Base-by-base conservation (phyloP, 148 eudicot genomes). In the Rhododendron williamsianum region DNA sequence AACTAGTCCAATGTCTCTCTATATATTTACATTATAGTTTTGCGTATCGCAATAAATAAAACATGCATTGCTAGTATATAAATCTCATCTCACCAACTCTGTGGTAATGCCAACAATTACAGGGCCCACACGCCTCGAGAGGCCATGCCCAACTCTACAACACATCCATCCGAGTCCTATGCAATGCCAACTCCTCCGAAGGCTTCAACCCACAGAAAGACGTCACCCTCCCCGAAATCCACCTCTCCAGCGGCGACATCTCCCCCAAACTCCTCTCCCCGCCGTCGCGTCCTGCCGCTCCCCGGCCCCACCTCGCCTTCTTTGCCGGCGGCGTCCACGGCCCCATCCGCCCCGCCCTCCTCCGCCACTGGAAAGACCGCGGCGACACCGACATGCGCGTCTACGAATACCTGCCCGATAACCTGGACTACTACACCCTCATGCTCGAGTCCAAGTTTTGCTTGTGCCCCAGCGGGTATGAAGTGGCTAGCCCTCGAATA, bases 141-240 rank as follows among this genome's bases (percentile, higher is more conserved):
- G 98, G 96, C 21, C 88, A 92, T 85, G 43, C 89, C 38, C 72
- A 87, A 72, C 92, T 97, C 33, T 93, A 91, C 92, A 97, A 93
- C 89, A 93, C 87, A 45, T 92, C 99, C 36, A 95, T 97, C 82
- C 87, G 99, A 56, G 98, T 92, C 15, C 78, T 97, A 2, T 97
- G 99, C 94, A 97, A 97, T 85, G 99, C 98, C 80, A 97, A 97
- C 86, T 91, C 98, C 85, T 94, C 99, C 0, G 98, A 97, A 82
- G 98, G 98, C 21, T 97, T 96, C 90, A 90, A 90, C 88, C 96
- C 99, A 54, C 92, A 91, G 45, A 97, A 96, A 86, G 98, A 97
- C 80, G 98, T 94, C 27, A 92, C 93, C 90, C 90, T 97, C 72
- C 99, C 98, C 0, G 99, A 97, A 88, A 94, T 97, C 89, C 82